phyloP scores from a whole-genome alignment of 805 yeast species.

The Metschnikowia continentalis region DNA sequence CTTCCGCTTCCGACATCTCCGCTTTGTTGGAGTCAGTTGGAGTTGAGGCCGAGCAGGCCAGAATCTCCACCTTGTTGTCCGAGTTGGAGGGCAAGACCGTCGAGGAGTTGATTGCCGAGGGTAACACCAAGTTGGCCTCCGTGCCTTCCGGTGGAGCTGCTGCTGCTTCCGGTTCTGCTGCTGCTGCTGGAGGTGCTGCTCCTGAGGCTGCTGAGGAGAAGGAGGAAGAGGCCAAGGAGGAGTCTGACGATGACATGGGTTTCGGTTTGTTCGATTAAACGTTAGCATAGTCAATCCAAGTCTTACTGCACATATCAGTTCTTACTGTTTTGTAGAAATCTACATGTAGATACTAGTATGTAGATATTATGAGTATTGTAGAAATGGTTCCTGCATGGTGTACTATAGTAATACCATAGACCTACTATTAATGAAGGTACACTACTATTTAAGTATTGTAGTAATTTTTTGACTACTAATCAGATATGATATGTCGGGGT shows the following conservation, averaged over 20 bases:
- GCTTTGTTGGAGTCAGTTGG: slow-evolving; percentile 90
- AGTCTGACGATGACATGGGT: slow-evolving; percentile 76
- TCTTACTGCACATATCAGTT: too few relatives aligned
- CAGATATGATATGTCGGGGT: too few relatives aligned
- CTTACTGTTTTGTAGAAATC: too few relatives aligned
- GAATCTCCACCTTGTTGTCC: slow-evolving; percentile 72
- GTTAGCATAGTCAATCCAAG: slow-evolving; percentile 2
- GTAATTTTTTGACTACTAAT: too few relatives aligned
- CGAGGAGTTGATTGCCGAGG: slow-evolving; percentile 87
- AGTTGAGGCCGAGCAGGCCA: slow-evolving; percentile 89
- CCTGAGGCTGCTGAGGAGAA: slow-evolving; percentile 70
- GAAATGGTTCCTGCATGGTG: too few relatives aligned
- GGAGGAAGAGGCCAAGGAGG: slow-evolving; percentile 60
- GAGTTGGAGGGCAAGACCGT: slow-evolving; percentile 93
- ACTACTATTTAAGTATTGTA: too few relatives aligned
- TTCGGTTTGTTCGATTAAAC: slow-evolving; percentile 96
- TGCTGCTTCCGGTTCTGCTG: slow-evolving; percentile 67
- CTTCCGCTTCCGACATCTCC: slow-evolving; percentile 90
- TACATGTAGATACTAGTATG: too few relatives aligned
- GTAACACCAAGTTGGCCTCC: slow-evolving; percentile 93
- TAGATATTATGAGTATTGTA: too few relatives aligned
- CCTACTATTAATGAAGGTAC: too few relatives aligned
- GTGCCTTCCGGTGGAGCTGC: slow-evolving; percentile 99
- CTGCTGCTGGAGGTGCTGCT: slow-evolving; percentile 66
- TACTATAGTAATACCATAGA: too few relatives aligned